Conservation (phyloP, 2,329 filamentous ascomycete species). For the Teratosphaeria zuluensis region DNA sequence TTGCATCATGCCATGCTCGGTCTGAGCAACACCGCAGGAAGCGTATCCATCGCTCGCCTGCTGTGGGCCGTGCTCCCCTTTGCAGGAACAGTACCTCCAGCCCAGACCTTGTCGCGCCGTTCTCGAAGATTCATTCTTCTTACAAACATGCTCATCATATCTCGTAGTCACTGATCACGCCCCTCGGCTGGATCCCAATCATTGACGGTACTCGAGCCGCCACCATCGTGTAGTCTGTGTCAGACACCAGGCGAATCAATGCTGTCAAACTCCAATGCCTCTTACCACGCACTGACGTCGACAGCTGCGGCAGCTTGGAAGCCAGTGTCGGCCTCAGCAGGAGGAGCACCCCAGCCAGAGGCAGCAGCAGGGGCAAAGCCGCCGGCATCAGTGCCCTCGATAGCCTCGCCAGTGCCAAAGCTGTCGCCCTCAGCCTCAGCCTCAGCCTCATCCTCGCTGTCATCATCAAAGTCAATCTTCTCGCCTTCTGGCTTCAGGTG, state of each 20-base stretch:
- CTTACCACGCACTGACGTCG: not conserved
- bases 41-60: not conserved
- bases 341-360: conserved; percentile 11
- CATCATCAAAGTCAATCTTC: conserved; percentile 9
- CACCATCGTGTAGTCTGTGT: not conserved
- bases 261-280: not conserved
- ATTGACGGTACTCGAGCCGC: not conserved
- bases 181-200: not conserved
- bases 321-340: conserved; percentile 1
- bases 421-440: not conserved
- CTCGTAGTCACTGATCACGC: not conserved
- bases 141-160: not conserved
- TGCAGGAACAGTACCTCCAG: not conserved
- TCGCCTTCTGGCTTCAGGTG: conserved; percentile 50
- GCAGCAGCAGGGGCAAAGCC: conserved; percentile 4
- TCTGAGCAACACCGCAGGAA: not conserved
- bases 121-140: not conserved
- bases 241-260: not conserved
- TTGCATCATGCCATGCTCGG: not conserved
- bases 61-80: not conserved
- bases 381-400: conserved; percentile 10
- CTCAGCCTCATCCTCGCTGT: conserved; percentile 10
- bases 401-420: conserved; percentile 3
- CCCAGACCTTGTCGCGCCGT: not conserved
- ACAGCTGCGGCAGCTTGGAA: not conserved